Conservation (phyloP, 441 rosid genomes). For the Dalechampia spathulata region DNA sequence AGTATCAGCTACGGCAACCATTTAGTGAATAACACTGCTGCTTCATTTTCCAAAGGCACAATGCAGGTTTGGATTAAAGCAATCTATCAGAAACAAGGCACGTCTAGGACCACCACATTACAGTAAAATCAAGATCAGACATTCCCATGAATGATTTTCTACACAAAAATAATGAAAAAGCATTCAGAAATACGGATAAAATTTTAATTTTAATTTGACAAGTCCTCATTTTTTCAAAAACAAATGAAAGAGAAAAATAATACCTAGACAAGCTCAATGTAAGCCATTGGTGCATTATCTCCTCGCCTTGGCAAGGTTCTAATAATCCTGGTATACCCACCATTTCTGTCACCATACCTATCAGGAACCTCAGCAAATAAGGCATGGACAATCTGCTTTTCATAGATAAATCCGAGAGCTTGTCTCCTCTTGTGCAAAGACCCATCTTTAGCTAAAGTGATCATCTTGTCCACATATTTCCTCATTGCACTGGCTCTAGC, state of each 20-base stretch:
- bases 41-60: neutral
- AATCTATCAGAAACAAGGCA: neutral
- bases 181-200: too few relatives aligned
- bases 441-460: constrained; percentile 90
- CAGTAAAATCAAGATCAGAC: too few relatives aligned
- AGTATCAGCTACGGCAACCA: neutral
- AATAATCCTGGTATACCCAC: constrained; percentile 88
- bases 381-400: constrained; percentile 91
- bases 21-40: neutral
- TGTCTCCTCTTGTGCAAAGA: constrained; percentile 90
- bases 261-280: constrained; percentile 81
- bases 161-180: too few relatives aligned
- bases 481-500: constrained; percentile 87
- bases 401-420: constrained; percentile 81
- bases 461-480: constrained; percentile 87
- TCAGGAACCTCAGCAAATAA: constrained; percentile 78
- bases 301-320: constrained; percentile 92
- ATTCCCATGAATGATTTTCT: too few relatives aligned
- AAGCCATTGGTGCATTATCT: constrained; percentile 98
- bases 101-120: neutral
- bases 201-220: too few relatives aligned
- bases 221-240: too few relatives aligned
- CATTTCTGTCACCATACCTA: constrained; percentile 80
- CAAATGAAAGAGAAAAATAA: neutral
- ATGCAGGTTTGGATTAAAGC: neutral